phyloP scores from a whole-genome alignment of 495 filamentous ascomycete genomes.

The Neurospora sp. region DNA sequence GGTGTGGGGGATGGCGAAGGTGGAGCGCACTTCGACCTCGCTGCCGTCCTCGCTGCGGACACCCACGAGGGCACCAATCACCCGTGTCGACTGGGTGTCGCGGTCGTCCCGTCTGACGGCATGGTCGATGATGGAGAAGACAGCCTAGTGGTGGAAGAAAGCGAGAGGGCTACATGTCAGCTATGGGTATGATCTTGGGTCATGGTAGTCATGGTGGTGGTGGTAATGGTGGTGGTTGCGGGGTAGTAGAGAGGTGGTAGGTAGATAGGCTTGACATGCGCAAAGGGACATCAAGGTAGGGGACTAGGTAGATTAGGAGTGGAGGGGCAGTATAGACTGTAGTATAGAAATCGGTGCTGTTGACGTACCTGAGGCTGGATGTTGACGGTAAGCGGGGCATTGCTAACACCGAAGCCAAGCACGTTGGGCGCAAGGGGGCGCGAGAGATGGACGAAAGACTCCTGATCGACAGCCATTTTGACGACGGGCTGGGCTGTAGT shows the following conservation, averaged over 20 bases:
- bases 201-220: slow-evolving; percentile 22
- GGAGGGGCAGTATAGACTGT: slow-evolving; percentile 6
- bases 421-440: slow-evolving; percentile 75
- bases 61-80: slow-evolving; percentile 92
- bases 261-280: slow-evolving; percentile 45
- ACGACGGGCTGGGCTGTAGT: slow-evolving; percentile 6
- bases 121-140: slow-evolving; percentile 97
- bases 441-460: slow-evolving; percentile 88
- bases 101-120: slow-evolving; percentile 83
- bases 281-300: neutral
- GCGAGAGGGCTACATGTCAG: slow-evolving; percentile 1
- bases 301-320: slow-evolving; percentile 1
- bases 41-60: slow-evolving; percentile 88
- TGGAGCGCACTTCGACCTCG: slow-evolving; percentile 88
- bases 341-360: neutral
- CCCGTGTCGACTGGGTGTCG: slow-evolving; percentile 80
- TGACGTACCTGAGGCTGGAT: slow-evolving; percentile 85
- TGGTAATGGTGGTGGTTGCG: slow-evolving; percentile 61
- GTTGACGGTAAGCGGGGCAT: slow-evolving; percentile 80
- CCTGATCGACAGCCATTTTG: slow-evolving; percentile 69
- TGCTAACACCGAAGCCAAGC: slow-evolving; percentile 68
- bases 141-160: slow-evolving; percentile 49
- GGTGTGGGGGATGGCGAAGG: slow-evolving; percentile 95
- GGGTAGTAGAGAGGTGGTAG: slow-evolving; percentile 73
- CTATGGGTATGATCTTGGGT: neutral